Evolutionary conservation across 176 grass and related monocot species (phyloP), one percentile per base, ranked within the genome.

Genomic region (Otatea glauca): DNA sequence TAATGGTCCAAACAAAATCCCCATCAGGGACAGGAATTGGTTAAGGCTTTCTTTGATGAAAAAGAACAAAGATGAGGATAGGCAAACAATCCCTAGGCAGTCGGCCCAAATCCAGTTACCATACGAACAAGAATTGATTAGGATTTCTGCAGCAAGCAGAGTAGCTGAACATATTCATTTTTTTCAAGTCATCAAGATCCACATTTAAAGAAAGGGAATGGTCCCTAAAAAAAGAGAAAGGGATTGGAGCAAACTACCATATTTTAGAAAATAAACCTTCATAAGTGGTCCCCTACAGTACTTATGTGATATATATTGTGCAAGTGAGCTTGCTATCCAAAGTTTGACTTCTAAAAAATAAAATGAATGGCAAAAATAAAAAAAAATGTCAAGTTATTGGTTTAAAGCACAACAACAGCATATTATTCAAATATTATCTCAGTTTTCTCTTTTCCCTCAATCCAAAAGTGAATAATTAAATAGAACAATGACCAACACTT

Each of bases 401-500:
- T n/a, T n/a, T n/a, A n/a, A n/a, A n/a, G n/a, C n/a, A n/a, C n/a
- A n/a, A n/a, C n/a, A n/a, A n/a, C n/a, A n/a, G n/a, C n/a, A n/a
- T n/a, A n/a, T n/a, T n/a, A n/a, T n/a, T n/a, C n/a, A n/a, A n/a
- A n/a, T n/a, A n/a, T n/a, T n/a, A n/a, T n/a, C n/a, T n/a, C n/a
- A n/a, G n/a, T n/a, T n/a, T 73, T 78, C 14, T 82, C 37, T 37
- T 42, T 20, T 65, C 41, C 27, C 54, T 71, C 18, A 47, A 48
- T 58, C 68, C 39, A 74, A 78, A 70, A 56, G 39, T 79, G 37
- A 65, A 85, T 27, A 45, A 3, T 10, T 68, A 69, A 66, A 75
- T 61, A 64, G 59, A 81, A 56, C 15, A 72, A 65, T 63, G 25
- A 83, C 6, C 17, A 78, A 84, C 14, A 48, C 43, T 74, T 65